Evolutionary conservation across 2,329 filamentous ascomycete species (phyloP), one percentile per base, ranked within the genome.

Genomic region (Beauveria brongniartii): DNA sequence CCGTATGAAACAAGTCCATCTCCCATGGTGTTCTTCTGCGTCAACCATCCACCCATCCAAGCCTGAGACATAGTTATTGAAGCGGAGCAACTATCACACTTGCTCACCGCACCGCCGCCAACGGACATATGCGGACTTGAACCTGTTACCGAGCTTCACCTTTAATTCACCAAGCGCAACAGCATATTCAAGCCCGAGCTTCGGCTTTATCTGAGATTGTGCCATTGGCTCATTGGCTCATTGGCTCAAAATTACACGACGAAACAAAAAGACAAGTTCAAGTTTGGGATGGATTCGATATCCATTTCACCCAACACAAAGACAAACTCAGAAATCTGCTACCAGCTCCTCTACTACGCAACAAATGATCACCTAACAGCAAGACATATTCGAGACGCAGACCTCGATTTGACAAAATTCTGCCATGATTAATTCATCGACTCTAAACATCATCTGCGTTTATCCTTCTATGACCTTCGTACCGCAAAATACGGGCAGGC

Each of bases 391-490:
- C 22, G 14, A 37, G 44, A 43, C 20, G n/a, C 24, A 4, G 5
- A 44, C 24, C 18, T 40, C 7, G 20, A 34, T 34, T 34, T 18
- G 22, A 22, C 54, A 46, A 12, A 47, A 46, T 18, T 14, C n/a
- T 47, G 43, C 26, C 54, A 37, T 55, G 41, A 22, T 37, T 16
- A 2, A 37, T 44, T 43, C 41, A 55, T 56, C 54, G 5, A 48
- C 28, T 48, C 43, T 37, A 37, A 47, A 48, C 4, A 56, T 40
- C 43, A 40, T 26, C 48, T 56, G 54, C 54, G 16, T 56, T 20
- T 56, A 56, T 47, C 43, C 54, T 40, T 55, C 54, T 56, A 56
- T 56, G 28, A 37, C 43, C 43, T 46, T 56, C 44, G 54, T 44
- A 48, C 7, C 44, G 20, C 16, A 47, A 40, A 47, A 47, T 9